Evolutionary conservation across 208 protist species (phyloP), one percentile per base, ranked within the genome.

Genomic region (Leishmania guyanensis): DNA sequence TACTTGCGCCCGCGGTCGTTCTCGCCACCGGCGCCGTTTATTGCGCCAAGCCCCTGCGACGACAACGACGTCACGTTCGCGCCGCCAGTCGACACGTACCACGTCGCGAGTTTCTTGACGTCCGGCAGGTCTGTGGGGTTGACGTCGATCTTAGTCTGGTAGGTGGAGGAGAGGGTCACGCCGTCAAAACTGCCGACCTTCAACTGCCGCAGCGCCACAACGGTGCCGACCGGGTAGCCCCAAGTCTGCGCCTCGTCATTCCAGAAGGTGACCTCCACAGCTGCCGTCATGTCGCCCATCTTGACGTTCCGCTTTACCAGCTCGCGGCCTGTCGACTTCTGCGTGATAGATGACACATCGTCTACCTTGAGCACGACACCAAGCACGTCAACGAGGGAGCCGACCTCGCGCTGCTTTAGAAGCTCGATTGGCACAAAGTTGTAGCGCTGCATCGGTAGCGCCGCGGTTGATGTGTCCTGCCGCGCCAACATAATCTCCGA

Each of bases 261-360:
- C 95, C 96, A 98, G 26, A 97, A 82, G 14, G 96, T 98, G 17
- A 98, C 85, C 77, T 98, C 94, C 2, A 98, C 85, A 12, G 92
- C 87, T 22, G 95, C 94, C 33, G 88, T 94, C 72, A 79, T 85
- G 85, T 98, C 96, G 53, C 78, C 91, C 5, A 98, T 43, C 85
- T 93, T 94, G 46, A 98, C 78, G 64, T 90, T 95, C 53, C 94
- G 91, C 84, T 96, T 96, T 17, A 90, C 69, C 29, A 98, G 89
- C 79, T 95, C 92, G n/a, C 89, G 84, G 16, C 94, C 94, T 0
- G 93, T 96, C 29, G 93, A 91, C 77, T 92, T 94, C 81, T 96
- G 92, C 53, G 86, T 95, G 74, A 98, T 95, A 77, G 89, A 88
- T 46, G 82, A 70, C 10, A 96, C 39, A 39, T 94, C 90, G 14